Conservation (phyloP, 2,329 filamentous ascomycete species). For the Colletotrichum ledebouriae region DNA sequence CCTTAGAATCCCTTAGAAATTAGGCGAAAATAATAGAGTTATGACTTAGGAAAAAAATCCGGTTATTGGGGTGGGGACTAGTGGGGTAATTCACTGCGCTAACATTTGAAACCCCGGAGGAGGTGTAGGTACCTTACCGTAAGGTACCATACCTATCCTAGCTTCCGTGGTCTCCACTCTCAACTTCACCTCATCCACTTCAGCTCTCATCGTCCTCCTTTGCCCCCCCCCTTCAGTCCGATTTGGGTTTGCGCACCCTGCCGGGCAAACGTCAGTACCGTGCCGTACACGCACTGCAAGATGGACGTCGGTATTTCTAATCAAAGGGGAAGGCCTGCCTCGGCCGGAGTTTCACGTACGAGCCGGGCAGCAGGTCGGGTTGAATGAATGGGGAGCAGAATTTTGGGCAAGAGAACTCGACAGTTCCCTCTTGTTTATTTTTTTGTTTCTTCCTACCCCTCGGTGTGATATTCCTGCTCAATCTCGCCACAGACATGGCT, state of each 20-base stretch:
- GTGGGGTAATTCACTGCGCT: no score
- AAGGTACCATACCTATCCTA: neutral
- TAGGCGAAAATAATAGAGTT: no score
- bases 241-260: neutral
- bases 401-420: no score
- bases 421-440: constrained; percentile 35
- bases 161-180: constrained; percentile 17
- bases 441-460: constrained; percentile 26
- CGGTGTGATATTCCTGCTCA: constrained; percentile 11
- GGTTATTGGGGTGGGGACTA: no score
- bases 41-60: no score
- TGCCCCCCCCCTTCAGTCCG: neutral
- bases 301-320: no score
- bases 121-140: no score
- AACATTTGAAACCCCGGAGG: no score
- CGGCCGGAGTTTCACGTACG: no score
- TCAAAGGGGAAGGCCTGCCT: neutral
- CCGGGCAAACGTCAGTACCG: neutral
- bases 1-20: no score
- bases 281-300: constrained; percentile 4
- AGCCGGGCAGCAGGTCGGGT: no score
- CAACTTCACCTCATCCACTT: constrained; percentile 23
- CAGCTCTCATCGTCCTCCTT: constrained; percentile 1
- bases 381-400: no score
- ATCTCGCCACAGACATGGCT: constrained; percentile 23